These are phyloP conservation scores for Coccinonectria pachysandricola DNA, from an alignment of 2,329 filamentous ascomycete species.

Conservation along the genomic window DNA sequence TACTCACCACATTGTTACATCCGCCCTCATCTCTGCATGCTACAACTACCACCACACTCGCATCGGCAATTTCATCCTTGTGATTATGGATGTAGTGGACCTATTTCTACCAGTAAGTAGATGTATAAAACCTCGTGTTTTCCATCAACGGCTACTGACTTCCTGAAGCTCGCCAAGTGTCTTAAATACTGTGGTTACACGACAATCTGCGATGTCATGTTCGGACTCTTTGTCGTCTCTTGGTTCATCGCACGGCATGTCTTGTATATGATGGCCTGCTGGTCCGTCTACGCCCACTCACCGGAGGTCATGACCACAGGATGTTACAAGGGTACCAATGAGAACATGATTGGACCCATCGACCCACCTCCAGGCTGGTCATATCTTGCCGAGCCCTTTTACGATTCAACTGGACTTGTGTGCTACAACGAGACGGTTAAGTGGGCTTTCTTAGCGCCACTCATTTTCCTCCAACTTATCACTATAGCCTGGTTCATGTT, in stretches of 20 bases:
- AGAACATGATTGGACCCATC: constrained; percentile 44
- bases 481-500: constrained; percentile 83
- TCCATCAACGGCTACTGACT: too few species aligned
- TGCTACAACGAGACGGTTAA: constrained; percentile 71
- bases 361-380: constrained; percentile 38
- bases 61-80: constrained; percentile 79
- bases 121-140: too few species aligned
- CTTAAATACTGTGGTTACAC: constrained; percentile 80
- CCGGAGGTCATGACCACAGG: constrained; percentile 36
- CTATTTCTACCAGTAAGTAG: constrained; percentile 68
- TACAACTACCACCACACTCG: constrained; percentile 83
- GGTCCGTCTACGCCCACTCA: constrained; percentile 39
- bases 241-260: constrained; percentile 82
- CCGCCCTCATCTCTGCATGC: constrained; percentile 64
- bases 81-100: constrained; percentile 90
- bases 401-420: constrained; percentile 58
- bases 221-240: constrained; percentile 73
- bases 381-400: constrained; percentile 66
- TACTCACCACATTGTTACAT: constrained; percentile 86
- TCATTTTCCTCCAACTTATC: constrained; percentile 69
- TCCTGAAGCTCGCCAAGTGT: constrained; percentile 76
- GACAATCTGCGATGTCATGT: constrained; percentile 68
- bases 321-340: constrained; percentile 56
- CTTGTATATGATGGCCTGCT: constrained; percentile 69
- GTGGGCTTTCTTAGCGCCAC: constrained; percentile 64